Base-by-base conservation (phyloP, 768 basidiomycete genomes). In the Myochromella boudieri region DNA sequence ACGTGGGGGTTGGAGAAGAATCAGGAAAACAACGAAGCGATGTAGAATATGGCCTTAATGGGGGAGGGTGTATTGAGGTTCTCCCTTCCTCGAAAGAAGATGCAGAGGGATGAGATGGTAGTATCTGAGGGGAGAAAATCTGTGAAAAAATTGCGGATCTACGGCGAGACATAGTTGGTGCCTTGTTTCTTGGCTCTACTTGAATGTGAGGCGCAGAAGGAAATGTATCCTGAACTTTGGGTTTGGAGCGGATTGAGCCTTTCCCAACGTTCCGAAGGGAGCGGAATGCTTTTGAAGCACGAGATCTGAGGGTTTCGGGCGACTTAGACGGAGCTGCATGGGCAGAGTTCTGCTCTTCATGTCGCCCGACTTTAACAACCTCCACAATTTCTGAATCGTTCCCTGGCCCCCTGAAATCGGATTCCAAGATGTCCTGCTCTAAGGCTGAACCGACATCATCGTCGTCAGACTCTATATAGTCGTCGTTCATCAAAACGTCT, bases 321-420 rank as follows among this genome's bases (percentile, higher is more conserved):
- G 64, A 60, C 55, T 69, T 69, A 26, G 51, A 28, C 10, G 62
- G 49, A 21, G 61, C 36, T n/a, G 62, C 42, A 21, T 58, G 41
- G 32, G 48, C 29, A 15, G 46, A 31, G 38, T 25, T 42, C 32
- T 52, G 44, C 38, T 56, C 34, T 21, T 21, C 42, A 41, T 60
- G 53, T 28, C 80, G 74, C 52, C 74, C 69, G 47, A 84, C 74
- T 57, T 80, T 82, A 29, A 84, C 68, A 24, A 84, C 76, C 58
- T 85, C 82, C 11, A 82, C 65, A 27, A 84, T 72, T 54, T 82
- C 81, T 15, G 77, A 80, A 49, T 77, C 78, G 48, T 74, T 62
- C 12, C 66, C 72, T 31, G 58, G 42, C 29, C 64, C 59, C 37
- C 33, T 39, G 61, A 42, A 37, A 24, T 59, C 60, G 22, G 29